A percentile compares a stretch with the other conserved stretches of the same genome.
Evolutionary conservation across 345 rosid species (phyloP).

Genomic region (Abelmoschus esculentus): DNA sequence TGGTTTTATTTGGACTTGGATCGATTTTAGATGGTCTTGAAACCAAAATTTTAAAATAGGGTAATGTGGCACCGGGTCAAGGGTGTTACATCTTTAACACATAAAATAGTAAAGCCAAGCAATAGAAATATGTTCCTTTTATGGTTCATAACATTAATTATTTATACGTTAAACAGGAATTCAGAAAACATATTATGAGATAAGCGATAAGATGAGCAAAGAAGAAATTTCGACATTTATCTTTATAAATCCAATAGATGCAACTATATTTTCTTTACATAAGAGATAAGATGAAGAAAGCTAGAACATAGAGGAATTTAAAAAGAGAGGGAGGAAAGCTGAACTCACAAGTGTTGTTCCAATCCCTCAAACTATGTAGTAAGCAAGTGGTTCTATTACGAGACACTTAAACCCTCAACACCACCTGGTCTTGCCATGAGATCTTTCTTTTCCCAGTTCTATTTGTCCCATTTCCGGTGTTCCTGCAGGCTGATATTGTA

Average conservation of each 20-base stretch:
- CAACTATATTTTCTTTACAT: conserved; percentile 27
- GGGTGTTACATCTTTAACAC: no score
- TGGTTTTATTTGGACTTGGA: no score
- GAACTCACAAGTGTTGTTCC: neutral
- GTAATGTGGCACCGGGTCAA: no score
- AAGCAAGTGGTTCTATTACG: conserved; percentile 12
- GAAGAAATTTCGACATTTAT: conserved; percentile 17
- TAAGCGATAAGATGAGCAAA: neutral
- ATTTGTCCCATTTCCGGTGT: conserved; percentile 39
- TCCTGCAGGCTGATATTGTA: conserved; percentile 56
- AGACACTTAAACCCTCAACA: conserved; percentile 51
- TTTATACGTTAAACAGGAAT: no score
- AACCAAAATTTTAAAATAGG: no score
- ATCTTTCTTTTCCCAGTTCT: conserved; percentile 80
- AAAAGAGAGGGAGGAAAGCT: neutral
- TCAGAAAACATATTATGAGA: no score
- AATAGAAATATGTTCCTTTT: no score
- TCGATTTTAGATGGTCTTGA: no score
- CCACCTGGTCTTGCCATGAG: conserved; percentile 93
- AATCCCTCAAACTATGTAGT: conserved; percentile 12
- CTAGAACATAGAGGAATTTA: neutral
- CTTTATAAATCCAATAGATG: conserved; percentile 14
- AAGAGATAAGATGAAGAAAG: neutral
- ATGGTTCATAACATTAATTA: no score
- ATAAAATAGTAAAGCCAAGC: no score